Conservation (phyloP, 2,329 filamentous ascomycete genomes). For the Botrytis pseudocinerea region DNA sequence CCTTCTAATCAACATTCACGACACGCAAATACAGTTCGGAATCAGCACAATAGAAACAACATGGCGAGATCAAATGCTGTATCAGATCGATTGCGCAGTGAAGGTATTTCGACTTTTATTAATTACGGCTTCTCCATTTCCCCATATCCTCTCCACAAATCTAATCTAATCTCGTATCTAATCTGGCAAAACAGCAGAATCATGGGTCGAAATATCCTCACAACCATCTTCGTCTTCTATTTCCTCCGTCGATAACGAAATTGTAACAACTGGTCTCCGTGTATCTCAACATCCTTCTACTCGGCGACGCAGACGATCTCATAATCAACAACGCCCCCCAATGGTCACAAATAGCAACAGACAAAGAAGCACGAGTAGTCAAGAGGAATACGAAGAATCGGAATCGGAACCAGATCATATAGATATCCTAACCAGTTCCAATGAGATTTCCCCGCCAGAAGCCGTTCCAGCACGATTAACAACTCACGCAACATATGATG, state of each 20-base stretch:
- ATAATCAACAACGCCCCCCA: constrained; percentile 13
- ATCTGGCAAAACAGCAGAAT: constrained; percentile 58
- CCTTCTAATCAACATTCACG: constrained; percentile 18
- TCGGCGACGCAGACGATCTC: constrained; percentile 55
- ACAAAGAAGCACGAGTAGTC: constrained; percentile 65
- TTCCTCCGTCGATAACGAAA: constrained; percentile 82
- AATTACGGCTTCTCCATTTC: background rate
- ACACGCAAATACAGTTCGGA: constrained; percentile 6
- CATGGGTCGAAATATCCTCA: constrained; percentile 93
- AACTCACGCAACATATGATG: constrained; percentile 27
- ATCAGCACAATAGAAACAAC: constrained; percentile 18
- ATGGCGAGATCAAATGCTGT: constrained; percentile 29
- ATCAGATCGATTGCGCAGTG: constrained; percentile 34
- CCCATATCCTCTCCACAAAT: constrained; percentile 26
- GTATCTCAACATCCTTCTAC: constrained; percentile 66
- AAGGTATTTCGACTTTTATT: constrained; percentile 30
- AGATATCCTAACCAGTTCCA: constrained; percentile 56
- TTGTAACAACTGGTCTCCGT: constrained; percentile 83
- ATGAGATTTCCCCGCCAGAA: constrained; percentile 48
- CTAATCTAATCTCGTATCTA: constrained; percentile 28
- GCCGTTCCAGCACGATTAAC: constrained; percentile 33
- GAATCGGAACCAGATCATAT: constrained; percentile 79
- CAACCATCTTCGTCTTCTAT: constrained; percentile 92
- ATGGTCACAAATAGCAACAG: constrained; percentile 44
- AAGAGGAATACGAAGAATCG: constrained; percentile 93